Base-by-base conservation (phyloP, 139 green algal species). In the Penium margaritaceum region DNA sequence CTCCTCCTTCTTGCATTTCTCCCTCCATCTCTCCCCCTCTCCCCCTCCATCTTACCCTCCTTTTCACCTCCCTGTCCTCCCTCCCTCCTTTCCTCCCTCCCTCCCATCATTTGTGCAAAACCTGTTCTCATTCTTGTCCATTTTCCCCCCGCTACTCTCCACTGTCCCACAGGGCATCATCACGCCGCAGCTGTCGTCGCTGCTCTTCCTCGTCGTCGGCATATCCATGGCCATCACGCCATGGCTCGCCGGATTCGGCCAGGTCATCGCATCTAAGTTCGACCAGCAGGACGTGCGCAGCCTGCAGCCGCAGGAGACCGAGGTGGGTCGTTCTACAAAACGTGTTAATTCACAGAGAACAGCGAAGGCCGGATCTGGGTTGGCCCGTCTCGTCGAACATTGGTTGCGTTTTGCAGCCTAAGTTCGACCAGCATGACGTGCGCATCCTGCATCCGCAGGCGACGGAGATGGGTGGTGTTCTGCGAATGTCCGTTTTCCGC, bases 191-290 rank as follows among this genome's bases (percentile, higher is more conserved):
- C 55, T 97, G 34, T 91, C 86, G 67, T 91, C 84, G 62, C 67
- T 95, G 74, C 83, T 99, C 39, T 97, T 95, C 82, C 84, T 98
- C 39, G 89, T 98, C 55, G 94, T 98, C 3, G 92, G 90, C 27
- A 85, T 99, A 38, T 91, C 87, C 67, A 99, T 99, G 95, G 94
- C 95, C 0, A 71, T 97, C 33, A 95, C 90, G 21, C 95, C 94
- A 27, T 96, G 92, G 83, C 86, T 98, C 36, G 95, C 92, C 3
- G 87, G 80, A 24, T 35, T 90, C 24, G 95, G 95, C 0, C 76
- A 73, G 38, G 80, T 83, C 51, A 60, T 97, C 58, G 90, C 88
- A 17, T 76, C 86, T 35, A 64, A 88, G 61, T 87, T 96, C 76
- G 92, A 97, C 72, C 88, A 83, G 89, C 80, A 84, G 68, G 81